phyloP scores from a whole-genome alignment of 208 protist genomes.

The Crithidia expoeki region DNA sequence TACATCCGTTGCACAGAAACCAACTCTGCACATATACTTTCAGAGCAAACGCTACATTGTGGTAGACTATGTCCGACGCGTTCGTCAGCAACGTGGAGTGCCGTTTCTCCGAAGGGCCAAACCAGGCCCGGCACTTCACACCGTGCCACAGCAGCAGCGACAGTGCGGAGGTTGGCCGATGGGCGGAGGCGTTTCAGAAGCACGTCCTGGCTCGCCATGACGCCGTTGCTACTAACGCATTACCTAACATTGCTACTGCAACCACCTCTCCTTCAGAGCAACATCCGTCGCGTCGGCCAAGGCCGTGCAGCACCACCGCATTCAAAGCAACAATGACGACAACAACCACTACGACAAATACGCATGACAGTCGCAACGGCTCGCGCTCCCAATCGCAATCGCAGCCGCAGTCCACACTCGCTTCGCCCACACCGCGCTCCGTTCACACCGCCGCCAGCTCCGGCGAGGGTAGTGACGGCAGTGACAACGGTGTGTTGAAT shows the following conservation, averaged over 20 bases:
- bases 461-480: background rate
- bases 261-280: background rate
- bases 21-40: background rate
- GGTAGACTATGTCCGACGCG: conserved; percentile 3
- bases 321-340: background rate
- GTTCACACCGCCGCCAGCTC: background rate
- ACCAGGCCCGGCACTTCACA: background rate
- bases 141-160: background rate
- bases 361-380: background rate
- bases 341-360: background rate
- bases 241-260: too few species aligned
- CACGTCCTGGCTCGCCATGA: conserved; percentile 11
- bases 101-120: background rate
- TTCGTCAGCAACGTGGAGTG: background rate
- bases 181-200: conserved; percentile 19
- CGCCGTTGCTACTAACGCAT: background rate
- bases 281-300: conserved; percentile 8
- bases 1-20: background rate
- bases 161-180: conserved; percentile 2
- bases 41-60: too few species aligned
- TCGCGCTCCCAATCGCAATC: conserved; percentile 14
- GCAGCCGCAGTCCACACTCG: conserved; percentile 7
- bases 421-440: background rate
- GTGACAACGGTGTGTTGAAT: background rate
- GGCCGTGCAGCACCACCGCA: conserved; percentile 8